phyloP scores from a whole-genome alignment of 805 yeast genomes.

The Kodamaea lidongshanica region DNA sequence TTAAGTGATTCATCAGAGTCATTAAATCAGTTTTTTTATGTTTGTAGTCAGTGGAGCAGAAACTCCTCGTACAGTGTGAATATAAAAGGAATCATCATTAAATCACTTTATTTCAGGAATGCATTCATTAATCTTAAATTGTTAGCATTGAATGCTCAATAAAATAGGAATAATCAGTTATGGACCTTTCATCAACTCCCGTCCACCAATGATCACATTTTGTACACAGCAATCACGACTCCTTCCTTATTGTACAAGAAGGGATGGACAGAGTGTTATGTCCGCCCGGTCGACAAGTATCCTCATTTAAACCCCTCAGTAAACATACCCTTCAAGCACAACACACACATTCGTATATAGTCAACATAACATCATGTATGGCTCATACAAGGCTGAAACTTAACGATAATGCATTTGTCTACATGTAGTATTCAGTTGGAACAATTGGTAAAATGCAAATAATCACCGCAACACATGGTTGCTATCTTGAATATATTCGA shows the following conservation, averaged over 20 bases:
- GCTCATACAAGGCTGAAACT: constrained; percentile 64
- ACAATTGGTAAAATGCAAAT: constrained; percentile 52
- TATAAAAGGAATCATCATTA: constrained; percentile 40
- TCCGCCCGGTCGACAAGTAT: constrained; percentile 49
- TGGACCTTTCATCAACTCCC: constrained; percentile 49
- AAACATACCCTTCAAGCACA: constrained; percentile 12
- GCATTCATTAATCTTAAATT: too few relatives aligned
- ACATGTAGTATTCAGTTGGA: constrained; percentile 51
- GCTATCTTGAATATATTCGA: constrained; percentile 8
- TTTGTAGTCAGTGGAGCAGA: constrained; percentile 28
- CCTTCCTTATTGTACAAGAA: constrained; percentile 40
- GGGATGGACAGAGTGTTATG: constrained; percentile 37
- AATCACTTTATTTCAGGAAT: too few relatives aligned
- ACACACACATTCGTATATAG: constrained; percentile 7
- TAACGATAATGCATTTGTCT: constrained; percentile 51
- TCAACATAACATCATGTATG: constrained; percentile 6
- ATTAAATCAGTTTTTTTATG: constrained; percentile 48
- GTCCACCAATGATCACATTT: constrained; percentile 38
- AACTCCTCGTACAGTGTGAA: constrained; percentile 54
- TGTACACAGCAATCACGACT: constrained; percentile 51
- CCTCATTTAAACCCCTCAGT: constrained; percentile 26
- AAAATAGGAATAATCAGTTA: constrained; percentile 36
- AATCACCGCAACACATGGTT: constrained; percentile 34
- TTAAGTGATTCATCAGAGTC: constrained; percentile 32
- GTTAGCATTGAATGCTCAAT: too few relatives aligned